Evolutionary conservation across 2,329 filamentous ascomycete genomes (phyloP), one percentile per base, ranked within the genome.

Genomic region (Trichophyton equinum): DNA sequence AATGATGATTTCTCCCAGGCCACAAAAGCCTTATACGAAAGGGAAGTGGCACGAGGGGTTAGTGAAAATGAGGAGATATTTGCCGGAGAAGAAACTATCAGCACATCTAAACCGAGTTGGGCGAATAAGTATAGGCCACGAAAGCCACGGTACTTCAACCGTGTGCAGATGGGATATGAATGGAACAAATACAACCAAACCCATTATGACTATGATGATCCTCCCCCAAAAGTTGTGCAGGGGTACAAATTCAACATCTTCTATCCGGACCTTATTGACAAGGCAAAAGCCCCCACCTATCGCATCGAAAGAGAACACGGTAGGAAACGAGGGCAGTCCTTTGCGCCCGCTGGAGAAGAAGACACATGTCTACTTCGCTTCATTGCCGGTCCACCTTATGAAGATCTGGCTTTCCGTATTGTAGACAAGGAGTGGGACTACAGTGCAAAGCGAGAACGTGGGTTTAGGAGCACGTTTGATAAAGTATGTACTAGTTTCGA

Each of bases 151-250:
- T 97, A 96, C 76, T 99, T 99, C 81, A 97, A 97, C 72, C 87
- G 94, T 46, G 91, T 97, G 55, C 91, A 96, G 74, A 96, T 96
- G 89, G 94, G 94, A 59, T 99, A 97, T 74, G 94, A 99, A 74
- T 99, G 94, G 94, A 99, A 99, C 79, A 99, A 99, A 75, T 99
- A 99, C 81, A 99, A 99, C 71, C 94, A 99, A 76, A 99, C 94
- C 11, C 94, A 99, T 75, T 99, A 99, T 76, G 94, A 97, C 73
- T 90, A 96, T 73, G 92, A 97, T 71, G 96, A 97, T 69, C 94
- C 94, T 1, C 94, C 94, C 1, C 94, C 94, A 27, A 96, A 96
- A 76, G 92, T 99, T 5, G 94, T 99, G 9, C 94, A 99, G 73
- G 94, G 94, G 61, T 99, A 99, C 80, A 96, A 95, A 73, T 99